Evolutionary conservation across 345 rosid genomes (phyloP), one percentile per base, ranked within the genome.

Genomic region (Eucalyptus melliodora): DNA sequence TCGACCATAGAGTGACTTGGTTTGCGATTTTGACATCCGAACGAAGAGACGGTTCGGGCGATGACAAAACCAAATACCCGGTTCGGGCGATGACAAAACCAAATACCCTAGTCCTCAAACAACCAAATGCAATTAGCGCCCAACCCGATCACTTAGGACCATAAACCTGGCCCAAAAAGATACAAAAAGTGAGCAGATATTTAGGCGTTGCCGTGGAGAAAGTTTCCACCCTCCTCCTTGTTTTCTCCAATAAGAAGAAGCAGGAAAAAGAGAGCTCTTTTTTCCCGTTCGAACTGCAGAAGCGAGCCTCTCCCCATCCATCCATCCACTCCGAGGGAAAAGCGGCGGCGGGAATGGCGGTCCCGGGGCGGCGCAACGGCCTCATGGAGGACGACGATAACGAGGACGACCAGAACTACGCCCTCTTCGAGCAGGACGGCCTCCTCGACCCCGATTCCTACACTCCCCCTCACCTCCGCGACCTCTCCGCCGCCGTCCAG

Each of bases 391-490:
- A 96, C 19, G 99, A 96, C 24, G 97, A 94, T 40, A 87, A 89
- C 85, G 89, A 90, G 86, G 97, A 94, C 16, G 96, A 94, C 47
- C 96, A 95, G 24, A 96, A 95, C 92, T 67, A 86, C 72, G 93
- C 91, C 87, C 92, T 96, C 67, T 92, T 95, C 56, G 97, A 94
- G 87, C 96, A 93, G 89, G 94, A 92, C 69, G 97, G 94, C 40
- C 87, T 94, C 13, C 60, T 90, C 44, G 97, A 93, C 69, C 88
- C 65, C 81, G 98, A 96, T 88, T 80, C 91, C 87, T 95, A 95
- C 44, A 93, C 91, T 45, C 96, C 99, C 50, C 95, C 94, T 53
- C 96, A 96, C 88, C 96, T 97, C 90, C 97, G 94, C 51, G 95
- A 96, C 80, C 92, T 97, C 15, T 94, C 94, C 94, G 90, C 91